Evolutionary conservation across 2,329 filamentous ascomycete genomes (phyloP), one percentile per base, ranked within the genome.

Genomic region (Aspergillus cejpii): DNA sequence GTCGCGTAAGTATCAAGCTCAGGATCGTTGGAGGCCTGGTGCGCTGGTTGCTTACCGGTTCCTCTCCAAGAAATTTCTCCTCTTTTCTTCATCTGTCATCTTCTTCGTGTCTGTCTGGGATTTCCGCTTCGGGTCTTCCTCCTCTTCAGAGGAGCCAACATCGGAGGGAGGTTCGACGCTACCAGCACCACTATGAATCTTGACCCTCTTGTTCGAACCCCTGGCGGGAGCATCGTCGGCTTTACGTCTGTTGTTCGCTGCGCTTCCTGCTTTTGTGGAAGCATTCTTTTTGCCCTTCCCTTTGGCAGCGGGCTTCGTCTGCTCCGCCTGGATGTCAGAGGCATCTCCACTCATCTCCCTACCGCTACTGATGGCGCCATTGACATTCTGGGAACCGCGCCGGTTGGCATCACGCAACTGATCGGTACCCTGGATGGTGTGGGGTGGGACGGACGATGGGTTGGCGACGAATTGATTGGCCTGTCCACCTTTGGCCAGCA

Each of bases 21-120:
- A 14, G 23, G 6, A 8, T 6, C 34, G 11, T 20, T 5, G 14
- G 5, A 34, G 17, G 11, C 31, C 17, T 31, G 15, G 1, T 19
- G 17, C 14, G 17, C 5, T 17, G 14, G 11, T 6, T 15, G 11
- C 80, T 59, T 80, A 94, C 91, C 91, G 83, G 67, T 98, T 98
- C 21, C 92, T 79, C 63, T 98, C 92, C 2, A 98, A 74, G 67
- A 98, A 98, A 65, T 97, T 98, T 72, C 94, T 95, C 33, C 92
- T 80, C 74, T 98, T 98, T 73, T 98, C 92, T 62, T 97, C 92
- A 45, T 97, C 92, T 0, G 90, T 96, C 88, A 96, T 94, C 74
- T 95, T 96, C 57, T 84, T 80, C 31, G 75, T 67, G 38, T 79
- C 73, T 40, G 57, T 61, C 23, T 74, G 76, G 5, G 79, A 74